A percentile compares a stretch with the other conserved stretches of the same genome.
Conservation (phyloP, 2,329 filamentous ascomycete species). For the Fusarium albosuccineum region DNA sequence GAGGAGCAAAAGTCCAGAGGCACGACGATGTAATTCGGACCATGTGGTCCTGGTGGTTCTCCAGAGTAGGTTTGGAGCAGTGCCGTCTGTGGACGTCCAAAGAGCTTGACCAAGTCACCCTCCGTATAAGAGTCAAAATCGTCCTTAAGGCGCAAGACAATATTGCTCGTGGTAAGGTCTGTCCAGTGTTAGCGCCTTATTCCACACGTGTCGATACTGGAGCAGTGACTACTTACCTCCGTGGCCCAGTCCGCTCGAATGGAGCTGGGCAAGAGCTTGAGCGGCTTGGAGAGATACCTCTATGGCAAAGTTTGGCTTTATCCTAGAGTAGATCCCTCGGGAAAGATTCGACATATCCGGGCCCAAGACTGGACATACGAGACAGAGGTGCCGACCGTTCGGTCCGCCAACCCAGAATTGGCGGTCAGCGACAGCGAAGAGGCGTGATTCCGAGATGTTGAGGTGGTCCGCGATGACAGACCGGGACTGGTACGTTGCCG, state of each 20-base stretch:
- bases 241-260: slow-evolving; percentile 43
- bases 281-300: slow-evolving; percentile 24
- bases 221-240: slow-evolving; percentile 35
- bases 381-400: slow-evolving; percentile 45
- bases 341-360: slow-evolving; percentile 34
- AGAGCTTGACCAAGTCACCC: slow-evolving; percentile 21
- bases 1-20: slow-evolving; percentile 36
- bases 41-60: slow-evolving; percentile 29
- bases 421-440: slow-evolving; percentile 8
- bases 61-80: slow-evolving; percentile 30
- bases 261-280: slow-evolving; percentile 35
- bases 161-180: slow-evolving; percentile 38
- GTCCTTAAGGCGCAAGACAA: slow-evolving; percentile 31
- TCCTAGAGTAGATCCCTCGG: slow-evolving; percentile 18
- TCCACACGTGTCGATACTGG: too few species aligned
- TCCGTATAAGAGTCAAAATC: slow-evolving; percentile 10
- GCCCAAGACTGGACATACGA: slow-evolving; percentile 44
- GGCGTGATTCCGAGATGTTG: slow-evolving; percentile 1
- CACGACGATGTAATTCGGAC: slow-evolving; percentile 43
- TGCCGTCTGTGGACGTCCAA: slow-evolving; percentile 28
- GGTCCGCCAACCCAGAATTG: slow-evolving; percentile 34
- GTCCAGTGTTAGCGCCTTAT: neutral
- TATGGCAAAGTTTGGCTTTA: slow-evolving; percentile 29
- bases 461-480: neutral
- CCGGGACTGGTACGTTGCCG: neutral